Conservation (phyloP, 1,284 basidiomycete genomes). For the Ustilago crameri region DNA sequence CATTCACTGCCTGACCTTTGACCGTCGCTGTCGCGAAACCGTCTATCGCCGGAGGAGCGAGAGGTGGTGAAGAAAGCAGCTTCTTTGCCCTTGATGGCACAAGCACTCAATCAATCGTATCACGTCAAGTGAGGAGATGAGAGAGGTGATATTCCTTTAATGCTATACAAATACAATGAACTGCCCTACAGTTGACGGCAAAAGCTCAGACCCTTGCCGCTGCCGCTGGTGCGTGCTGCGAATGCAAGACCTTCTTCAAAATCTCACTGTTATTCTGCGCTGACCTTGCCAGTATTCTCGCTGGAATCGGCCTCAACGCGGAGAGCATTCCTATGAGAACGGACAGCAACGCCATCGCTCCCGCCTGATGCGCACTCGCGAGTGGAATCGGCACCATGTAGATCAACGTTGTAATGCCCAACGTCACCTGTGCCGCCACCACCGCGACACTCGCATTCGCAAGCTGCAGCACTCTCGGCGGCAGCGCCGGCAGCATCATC, state of each 20-base stretch:
- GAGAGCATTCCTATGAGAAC: constrained; percentile 28
- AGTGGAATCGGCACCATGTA: constrained; percentile 93
- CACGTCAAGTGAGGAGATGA: no score
- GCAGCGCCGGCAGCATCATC: constrained; percentile 75
- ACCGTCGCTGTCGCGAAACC: no score
- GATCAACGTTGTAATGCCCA: constrained; percentile 90
- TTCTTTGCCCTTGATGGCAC: no score
- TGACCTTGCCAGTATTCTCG: constrained; percentile 1
- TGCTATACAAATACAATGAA: no score
- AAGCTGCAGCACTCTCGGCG: constrained; percentile 76
- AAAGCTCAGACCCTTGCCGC: no score
- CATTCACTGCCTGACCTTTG: no score
- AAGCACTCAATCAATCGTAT: no score
- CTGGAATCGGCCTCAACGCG: constrained; percentile 28
- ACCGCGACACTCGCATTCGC: constrained; percentile 80
- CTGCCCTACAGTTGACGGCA: no score
- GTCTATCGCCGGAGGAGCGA: no score
- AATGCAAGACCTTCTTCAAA: constrained; percentile 13
- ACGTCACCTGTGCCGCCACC: constrained; percentile 84
- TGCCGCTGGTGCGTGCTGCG: no score
- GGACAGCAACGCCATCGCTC: constrained; percentile 83
- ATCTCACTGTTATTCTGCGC: constrained; percentile 5
- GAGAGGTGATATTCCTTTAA: no score
- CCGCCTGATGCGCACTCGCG: constrained; percentile 93
- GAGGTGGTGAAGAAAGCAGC: no score